phyloP scores from a whole-genome alignment of 2,329 filamentous ascomycete genomes.

The Aspergillus sp. region DNA sequence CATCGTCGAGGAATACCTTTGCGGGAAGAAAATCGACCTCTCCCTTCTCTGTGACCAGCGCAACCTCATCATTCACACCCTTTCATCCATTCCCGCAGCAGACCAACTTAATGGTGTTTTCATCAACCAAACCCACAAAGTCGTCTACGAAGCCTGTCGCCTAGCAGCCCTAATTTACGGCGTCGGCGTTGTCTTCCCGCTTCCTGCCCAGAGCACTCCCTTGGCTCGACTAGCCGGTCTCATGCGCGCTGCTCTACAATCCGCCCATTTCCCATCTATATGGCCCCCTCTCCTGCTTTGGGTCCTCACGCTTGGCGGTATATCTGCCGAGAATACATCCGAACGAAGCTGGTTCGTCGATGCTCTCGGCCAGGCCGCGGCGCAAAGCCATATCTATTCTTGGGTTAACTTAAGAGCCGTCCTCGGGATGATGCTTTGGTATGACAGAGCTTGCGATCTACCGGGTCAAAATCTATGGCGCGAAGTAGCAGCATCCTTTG shows the following conservation, averaged over 20 bases:
- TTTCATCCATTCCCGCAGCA: constrained; percentile 26
- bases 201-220: constrained; percentile 33
- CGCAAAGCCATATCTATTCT: constrained; percentile 12
- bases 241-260: constrained; percentile 20
- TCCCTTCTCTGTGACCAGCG: constrained; percentile 31
- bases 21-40: constrained; percentile 11
- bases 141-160: constrained; percentile 31
- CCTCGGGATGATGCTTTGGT: constrained; percentile 29
- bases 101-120: constrained; percentile 13
- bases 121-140: constrained; percentile 14
- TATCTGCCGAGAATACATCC: constrained; percentile 27
- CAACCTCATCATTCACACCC: constrained; percentile 33
- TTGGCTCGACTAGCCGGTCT: constrained; percentile 23
- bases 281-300: constrained; percentile 32
- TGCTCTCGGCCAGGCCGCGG: constrained; percentile 16
- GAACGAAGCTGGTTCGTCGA: constrained; percentile 31
- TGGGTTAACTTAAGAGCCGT: constrained; percentile 22
- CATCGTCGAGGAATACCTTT: constrained; percentile 20
- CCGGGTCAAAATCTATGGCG: constrained; percentile 24
- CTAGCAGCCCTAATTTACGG: constrained; percentile 32
- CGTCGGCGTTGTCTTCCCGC: constrained; percentile 35
- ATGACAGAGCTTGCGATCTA: constrained; percentile 28
- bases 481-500: constrained; percentile 12
- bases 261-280: constrained; percentile 11
- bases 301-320: constrained; percentile 33